Percentiles rank a stretch among this genome's conserved stretches.
Conservation (phyloP, 2,329 filamentous ascomycete genomes). For the Polytolypa hystricis region DNA sequence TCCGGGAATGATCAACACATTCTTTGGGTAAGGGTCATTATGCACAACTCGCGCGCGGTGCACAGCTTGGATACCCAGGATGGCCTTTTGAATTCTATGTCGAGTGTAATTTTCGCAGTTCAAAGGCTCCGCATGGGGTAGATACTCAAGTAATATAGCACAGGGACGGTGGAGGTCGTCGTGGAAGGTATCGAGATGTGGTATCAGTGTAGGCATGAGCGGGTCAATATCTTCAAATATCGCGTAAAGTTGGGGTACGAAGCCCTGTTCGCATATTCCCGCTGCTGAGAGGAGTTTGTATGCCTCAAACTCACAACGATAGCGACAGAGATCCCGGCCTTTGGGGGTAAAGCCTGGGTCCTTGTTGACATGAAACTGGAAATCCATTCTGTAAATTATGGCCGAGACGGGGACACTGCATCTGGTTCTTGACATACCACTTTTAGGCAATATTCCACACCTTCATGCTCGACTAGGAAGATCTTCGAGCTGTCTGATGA, state of each 20-base stretch:
- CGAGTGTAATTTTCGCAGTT: constrained; percentile 10
- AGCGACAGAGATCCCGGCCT: constrained; percentile 7
- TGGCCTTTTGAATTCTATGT: constrained; percentile 9
- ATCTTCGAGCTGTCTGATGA: constrained; percentile 8
- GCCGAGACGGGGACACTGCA: not conserved
- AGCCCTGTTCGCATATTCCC: constrained; percentile 8
- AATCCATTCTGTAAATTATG: not conserved
- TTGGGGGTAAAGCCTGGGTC: constrained; percentile 4
- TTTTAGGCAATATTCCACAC: constrained; percentile 8
- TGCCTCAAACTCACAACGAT: constrained; percentile 7
- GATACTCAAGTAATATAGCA: constrained; percentile 11
- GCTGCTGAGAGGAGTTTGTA: constrained; percentile 5
- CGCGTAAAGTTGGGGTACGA: constrained; percentile 11
- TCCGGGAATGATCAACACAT: constrained; percentile 10
- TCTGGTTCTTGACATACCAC: constrained; percentile 7
- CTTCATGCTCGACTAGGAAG: constrained; percentile 6
- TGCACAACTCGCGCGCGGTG: constrained; percentile 12
- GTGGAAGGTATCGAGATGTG: constrained; percentile 10
- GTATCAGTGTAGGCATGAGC: not conserved
- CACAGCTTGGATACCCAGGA: constrained; percentile 9
- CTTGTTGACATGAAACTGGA: constrained; percentile 6
- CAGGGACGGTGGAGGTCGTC: constrained; percentile 5
- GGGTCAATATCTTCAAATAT: constrained; percentile 7
- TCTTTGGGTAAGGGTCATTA: constrained; percentile 13
- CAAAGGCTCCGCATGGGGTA: constrained; percentile 9